These are phyloP conservation scores for Oxytropis ochrocephala DNA, from an alignment of 306 rosid genomes.

Conservation along the genomic window DNA sequence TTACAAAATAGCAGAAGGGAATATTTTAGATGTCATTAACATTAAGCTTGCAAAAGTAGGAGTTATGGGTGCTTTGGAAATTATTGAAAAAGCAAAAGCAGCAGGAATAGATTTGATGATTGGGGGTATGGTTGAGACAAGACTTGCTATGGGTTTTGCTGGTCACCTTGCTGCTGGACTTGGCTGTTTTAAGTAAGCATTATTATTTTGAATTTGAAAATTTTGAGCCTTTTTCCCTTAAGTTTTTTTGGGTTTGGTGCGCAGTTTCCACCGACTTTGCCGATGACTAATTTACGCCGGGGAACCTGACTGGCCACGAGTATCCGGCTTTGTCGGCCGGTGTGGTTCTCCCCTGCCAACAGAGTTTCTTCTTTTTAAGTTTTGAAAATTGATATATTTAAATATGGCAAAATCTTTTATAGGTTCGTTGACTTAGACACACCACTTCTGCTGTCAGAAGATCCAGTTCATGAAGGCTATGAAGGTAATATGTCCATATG, in stretches of 20 bases:
- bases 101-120: constrained; percentile 70
- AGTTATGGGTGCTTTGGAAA: constrained; percentile 73
- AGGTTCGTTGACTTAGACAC: constrained; percentile 87
- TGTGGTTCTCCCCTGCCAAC: too few species aligned
- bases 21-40: constrained; percentile 73
- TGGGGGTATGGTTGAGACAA: constrained; percentile 94
- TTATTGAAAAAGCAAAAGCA: constrained; percentile 56
- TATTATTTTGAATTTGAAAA: neutral
- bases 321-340: too few species aligned
- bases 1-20: constrained; percentile 58
- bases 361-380: too few species aligned
- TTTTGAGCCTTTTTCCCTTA: neutral
- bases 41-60: constrained; percentile 89
- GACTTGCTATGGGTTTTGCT: constrained; percentile 90
- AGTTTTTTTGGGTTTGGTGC: too few species aligned
- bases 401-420: constrained; percentile 13
- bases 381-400: neutral
- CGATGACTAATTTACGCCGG: too few species aligned
- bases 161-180: constrained; percentile 91
- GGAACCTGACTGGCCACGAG: too few species aligned
- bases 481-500: constrained; percentile 42
- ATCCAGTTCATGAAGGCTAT: constrained; percentile 85
- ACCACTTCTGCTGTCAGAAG: constrained; percentile 64
- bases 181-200: constrained; percentile 67
- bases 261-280: too few species aligned